A percentile compares a stretch with the other conserved stretches of the same genome.
phyloP scores from a whole-genome alignment of 345 rosid species.

The Theobroma cacao region DNA sequence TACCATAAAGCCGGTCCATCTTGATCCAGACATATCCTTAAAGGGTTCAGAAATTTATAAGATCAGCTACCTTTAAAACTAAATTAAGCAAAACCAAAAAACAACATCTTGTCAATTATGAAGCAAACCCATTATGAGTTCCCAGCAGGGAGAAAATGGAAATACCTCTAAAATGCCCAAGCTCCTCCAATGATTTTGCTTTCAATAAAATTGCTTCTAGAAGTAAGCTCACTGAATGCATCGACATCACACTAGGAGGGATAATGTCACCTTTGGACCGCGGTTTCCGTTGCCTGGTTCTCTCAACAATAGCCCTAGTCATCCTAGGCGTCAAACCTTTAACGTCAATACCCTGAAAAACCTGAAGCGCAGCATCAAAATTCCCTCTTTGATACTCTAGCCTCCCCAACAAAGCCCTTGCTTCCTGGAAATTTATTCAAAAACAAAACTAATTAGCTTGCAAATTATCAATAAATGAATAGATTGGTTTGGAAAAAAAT shows the following conservation, averaged over 20 bases:
- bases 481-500: slow-evolving; percentile 4
- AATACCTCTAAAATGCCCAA: slow-evolving; percentile 62
- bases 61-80: background rate
- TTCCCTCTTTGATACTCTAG: slow-evolving; percentile 90
- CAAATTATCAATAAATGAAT: background rate
- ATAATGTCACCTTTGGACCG: slow-evolving; percentile 49
- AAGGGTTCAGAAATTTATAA: background rate
- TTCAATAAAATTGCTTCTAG: slow-evolving; percentile 89
- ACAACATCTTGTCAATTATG: background rate
- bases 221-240: slow-evolving; percentile 89
- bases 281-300: slow-evolving; percentile 51
- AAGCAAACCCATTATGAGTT: background rate
- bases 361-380: slow-evolving; percentile 94
- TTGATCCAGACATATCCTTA: background rate
- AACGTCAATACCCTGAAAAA: slow-evolving; percentile 85
- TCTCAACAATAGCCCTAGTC: slow-evolving; percentile 58
- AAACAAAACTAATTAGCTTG: slow-evolving; percentile 1
- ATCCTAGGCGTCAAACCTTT: slow-evolving; percentile 65
- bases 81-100: background rate
- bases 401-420: slow-evolving; percentile 94
- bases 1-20: background rate
- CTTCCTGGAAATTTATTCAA: slow-evolving; percentile 58
- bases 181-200: slow-evolving; percentile 78
- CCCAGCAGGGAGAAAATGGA: background rate
- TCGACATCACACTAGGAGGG: slow-evolving; percentile 59